Evolutionary conservation across 345 rosid genomes (phyloP).

Genomic region (Pseudoturritis turrita): DNA sequence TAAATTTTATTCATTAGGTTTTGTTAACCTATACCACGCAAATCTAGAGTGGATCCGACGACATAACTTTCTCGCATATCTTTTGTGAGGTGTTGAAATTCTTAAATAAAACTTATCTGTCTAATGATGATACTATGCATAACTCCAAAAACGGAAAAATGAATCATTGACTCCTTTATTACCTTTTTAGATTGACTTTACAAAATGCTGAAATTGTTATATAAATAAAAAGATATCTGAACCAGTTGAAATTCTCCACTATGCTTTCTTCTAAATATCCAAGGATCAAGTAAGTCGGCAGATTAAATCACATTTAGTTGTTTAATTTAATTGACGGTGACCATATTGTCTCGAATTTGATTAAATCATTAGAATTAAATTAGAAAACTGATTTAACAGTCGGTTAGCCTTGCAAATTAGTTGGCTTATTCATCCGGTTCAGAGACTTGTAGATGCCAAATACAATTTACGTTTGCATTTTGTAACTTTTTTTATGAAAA

Average conservation of each 20-base stretch:
- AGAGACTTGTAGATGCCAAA: neutral
- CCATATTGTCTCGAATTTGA: neutral
- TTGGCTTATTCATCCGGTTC: neutral
- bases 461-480: neutral
- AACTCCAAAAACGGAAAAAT: slow-evolving; percentile 31
- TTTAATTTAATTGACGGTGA: slow-evolving; percentile 1
- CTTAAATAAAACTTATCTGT: slow-evolving; percentile 16
- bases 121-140: slow-evolving; percentile 26
- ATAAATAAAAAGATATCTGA: neutral
- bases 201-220: slow-evolving; percentile 8
- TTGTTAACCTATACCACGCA: slow-evolving; percentile 15
- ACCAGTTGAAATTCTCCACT: slow-evolving; percentile 16
- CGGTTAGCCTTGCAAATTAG: neutral
- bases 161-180: slow-evolving; percentile 24
- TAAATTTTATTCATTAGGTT: neutral
- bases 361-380: neutral
- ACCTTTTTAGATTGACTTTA: neutral
- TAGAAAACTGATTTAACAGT: neutral
- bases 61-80: slow-evolving; percentile 24
- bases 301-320: neutral
- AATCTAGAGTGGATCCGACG: slow-evolving; percentile 30
- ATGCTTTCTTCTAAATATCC: slow-evolving; percentile 3
- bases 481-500: neutral
- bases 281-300: slow-evolving; percentile 28
- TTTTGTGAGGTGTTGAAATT: slow-evolving; percentile 33